Base-by-base conservation (phyloP, 768 basidiomycete species). In the Postia placenta region DNA sequence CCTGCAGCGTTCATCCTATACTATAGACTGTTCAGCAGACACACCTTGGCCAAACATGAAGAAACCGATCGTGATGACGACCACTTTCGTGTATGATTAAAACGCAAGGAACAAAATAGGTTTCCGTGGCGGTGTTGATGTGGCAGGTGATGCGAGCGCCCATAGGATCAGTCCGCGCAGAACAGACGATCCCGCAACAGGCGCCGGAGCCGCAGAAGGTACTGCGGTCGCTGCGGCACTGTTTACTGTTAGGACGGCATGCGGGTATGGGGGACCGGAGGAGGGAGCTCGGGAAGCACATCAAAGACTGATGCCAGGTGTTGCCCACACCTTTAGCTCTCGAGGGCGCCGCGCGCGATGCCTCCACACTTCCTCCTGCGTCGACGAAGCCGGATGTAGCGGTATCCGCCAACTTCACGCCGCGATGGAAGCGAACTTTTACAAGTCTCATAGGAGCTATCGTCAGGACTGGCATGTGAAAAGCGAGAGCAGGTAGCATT, bases 51-150 rank as follows among this genome's bases (percentile, higher is more conserved):
- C 83, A 56, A 97, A 92, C 46, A 87, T 73, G 68, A 92, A 88
- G 72, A 96, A 94, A 55, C 87, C 87, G 37, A 85, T 85, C 54
- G 78, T 91, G 42, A 98, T 77, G 27, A 97, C 73, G 45, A 94
- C 71, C 7, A 74, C 83, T 61, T 90, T 89, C 62, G 84, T 88
- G 0, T 95, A 95, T 25, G 80, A 78, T 56, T 94, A 89, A 51
- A 97, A 70, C 4, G 79, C 78, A 53, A 81, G 76, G 60, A 95
- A 94, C 0, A 90, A 87, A 56, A 93, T 85, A 2, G 76, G 72
- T 7, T 65, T 52, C 12, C 59, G 61, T 53, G 63, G 23, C 61
- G 60, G 58, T 64, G 63, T 40, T 27, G 15, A 23, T 4, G 25
- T 26, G 4, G 38, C 12, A 11, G 33, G 26, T 14, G 24, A 19